phyloP scores from a whole-genome alignment of 345 rosid species.

The Rubroshorea leprosula region DNA sequence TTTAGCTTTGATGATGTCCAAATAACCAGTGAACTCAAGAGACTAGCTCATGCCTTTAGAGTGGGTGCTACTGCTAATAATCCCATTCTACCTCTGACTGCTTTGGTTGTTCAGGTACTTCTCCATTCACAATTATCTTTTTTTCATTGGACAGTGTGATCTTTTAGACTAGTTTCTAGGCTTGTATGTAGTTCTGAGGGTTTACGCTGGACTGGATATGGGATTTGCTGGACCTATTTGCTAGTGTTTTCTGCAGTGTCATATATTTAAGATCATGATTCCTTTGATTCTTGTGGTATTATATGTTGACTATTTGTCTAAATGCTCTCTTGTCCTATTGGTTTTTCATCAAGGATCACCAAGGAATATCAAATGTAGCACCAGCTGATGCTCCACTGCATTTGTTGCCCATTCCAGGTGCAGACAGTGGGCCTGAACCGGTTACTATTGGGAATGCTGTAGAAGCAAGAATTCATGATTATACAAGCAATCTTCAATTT shows the following conservation, averaged over 20 bases:
- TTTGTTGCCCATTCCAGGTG: conserved; percentile 33
- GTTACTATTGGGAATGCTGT: conserved; percentile 26
- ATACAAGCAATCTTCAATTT: conserved; percentile 65
- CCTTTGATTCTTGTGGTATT: not conserved
- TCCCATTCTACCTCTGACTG: conserved; percentile 72
- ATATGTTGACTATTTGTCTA: not conserved
- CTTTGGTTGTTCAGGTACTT: conserved; percentile 82
- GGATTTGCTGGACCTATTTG: not conserved
- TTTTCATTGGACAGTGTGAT: not conserved
- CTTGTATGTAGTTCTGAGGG: not conserved
- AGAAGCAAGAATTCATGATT: conserved; percentile 84
- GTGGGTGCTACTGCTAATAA: conserved; percentile 56
- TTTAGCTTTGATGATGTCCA: conserved; percentile 43
- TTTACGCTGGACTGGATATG: not conserved
- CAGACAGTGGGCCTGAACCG: conserved; percentile 28
- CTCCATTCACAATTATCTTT: not conserved
- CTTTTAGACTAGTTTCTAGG: not conserved
- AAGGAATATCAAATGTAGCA: conserved; percentile 90
- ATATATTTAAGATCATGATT: not conserved
- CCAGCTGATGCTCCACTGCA: conserved; percentile 80
- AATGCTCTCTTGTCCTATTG: not conserved
- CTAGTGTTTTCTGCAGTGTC: not conserved
- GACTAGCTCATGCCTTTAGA: conserved; percentile 58
- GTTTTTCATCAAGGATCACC: conserved; percentile 60
- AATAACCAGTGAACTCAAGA: conserved; percentile 53